These are phyloP conservation scores for Tagetes patula DNA, from an alignment of 129 eudicot genomes.

Conservation along the genomic window DNA sequence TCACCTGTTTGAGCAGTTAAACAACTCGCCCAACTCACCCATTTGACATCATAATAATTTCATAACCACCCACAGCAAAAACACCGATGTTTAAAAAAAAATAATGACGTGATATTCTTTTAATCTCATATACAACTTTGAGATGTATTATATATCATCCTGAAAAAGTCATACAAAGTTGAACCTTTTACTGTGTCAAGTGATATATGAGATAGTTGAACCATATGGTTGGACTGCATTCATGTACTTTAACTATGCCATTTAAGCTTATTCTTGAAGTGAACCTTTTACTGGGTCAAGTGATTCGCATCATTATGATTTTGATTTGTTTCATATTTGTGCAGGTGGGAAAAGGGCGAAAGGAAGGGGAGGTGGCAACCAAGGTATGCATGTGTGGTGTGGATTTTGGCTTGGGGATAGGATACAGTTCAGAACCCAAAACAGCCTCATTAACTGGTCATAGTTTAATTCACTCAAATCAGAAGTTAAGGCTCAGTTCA, in stretches of 20 bases:
- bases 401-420: constrained; percentile 96
- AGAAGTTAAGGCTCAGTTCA: constrained; percentile 85
- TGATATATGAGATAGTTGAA: not conserved
- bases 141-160: too few species aligned
- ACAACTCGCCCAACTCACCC: not conserved
- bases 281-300: not conserved
- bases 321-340: constrained; percentile 20
- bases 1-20: not conserved
- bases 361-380: constrained; percentile 83
- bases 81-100: too few species aligned
- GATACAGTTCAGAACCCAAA: constrained; percentile 66
- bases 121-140: too few species aligned
- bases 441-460: constrained; percentile 48
- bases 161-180: too few species aligned
- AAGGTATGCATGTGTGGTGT: constrained; percentile 88
- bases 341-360: constrained; percentile 98
- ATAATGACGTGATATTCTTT: too few species aligned
- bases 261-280: constrained; percentile 17
- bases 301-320: not conserved
- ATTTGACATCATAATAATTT: too few species aligned
- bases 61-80: too few species aligned
- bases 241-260: not conserved
- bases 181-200: too few species aligned
- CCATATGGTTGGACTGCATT: not conserved
- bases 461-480: constrained; percentile 66